phyloP scores from a whole-genome alignment of 805 yeast genomes.

The Suhomyces kilbournensis region DNA sequence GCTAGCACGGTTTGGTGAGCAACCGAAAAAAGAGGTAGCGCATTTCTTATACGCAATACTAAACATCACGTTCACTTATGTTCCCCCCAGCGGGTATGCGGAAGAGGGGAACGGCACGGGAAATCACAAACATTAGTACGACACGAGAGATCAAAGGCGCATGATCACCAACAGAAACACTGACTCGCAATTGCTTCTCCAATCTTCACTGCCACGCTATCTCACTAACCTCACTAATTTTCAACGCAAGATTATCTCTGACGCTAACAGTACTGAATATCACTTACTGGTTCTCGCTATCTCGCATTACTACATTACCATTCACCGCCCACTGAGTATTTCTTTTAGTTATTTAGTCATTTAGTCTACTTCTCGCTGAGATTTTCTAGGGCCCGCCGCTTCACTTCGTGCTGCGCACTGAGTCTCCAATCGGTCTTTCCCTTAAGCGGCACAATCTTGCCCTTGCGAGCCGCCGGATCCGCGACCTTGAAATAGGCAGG shows the following conservation, averaged over 20 bases:
- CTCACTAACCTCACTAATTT: no score
- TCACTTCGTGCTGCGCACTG: conserved; percentile 40
- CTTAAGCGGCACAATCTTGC: conserved; percentile 70
- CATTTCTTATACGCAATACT: neutral
- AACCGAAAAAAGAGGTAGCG: neutral
- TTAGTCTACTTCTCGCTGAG: neutral
- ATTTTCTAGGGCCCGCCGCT: conserved; percentile 22
- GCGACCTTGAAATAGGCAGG: conserved; percentile 70
- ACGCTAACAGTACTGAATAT: no score
- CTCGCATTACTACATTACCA: no score
- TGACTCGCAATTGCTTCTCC: no score
- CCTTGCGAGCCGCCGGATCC: conserved; percentile 51
- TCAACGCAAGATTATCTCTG: no score
- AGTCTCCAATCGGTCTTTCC: conserved; percentile 73
- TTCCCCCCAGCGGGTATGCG: neutral
- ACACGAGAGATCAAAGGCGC: no score
- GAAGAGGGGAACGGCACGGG: neutral
- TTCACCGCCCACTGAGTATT: no score
- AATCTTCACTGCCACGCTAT: no score
- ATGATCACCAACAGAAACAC: no score
- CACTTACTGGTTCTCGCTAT: no score
- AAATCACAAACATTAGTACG: no score
- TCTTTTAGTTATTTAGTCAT: no score
- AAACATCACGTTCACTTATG: neutral
- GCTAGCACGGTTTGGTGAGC: neutral